Conservation (phyloP, 495 filamentous ascomycete species). For the Lasiosphaeria hispida region DNA sequence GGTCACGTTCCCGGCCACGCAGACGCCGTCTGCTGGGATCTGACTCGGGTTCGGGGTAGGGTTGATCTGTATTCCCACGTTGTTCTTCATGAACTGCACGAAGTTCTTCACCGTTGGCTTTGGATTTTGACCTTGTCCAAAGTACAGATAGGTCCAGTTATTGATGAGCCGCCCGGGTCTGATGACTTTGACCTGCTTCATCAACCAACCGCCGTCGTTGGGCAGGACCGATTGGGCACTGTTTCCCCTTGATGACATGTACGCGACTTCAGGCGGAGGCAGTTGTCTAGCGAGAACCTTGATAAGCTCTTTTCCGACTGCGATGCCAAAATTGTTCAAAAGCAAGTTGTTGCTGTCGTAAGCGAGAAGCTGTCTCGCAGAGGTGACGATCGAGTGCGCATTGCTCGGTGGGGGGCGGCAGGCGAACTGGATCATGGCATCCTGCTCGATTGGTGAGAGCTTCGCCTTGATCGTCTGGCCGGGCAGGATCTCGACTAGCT, state of each 20-base stretch:
- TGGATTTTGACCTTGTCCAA: not conserved
- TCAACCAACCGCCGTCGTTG: conserved; percentile 40
- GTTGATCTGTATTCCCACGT: conserved; percentile 40
- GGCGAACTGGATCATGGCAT: conserved; percentile 66
- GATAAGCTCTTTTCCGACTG: conserved; percentile 53
- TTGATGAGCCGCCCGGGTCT: conserved; percentile 29
- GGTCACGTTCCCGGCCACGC: conserved; percentile 1
- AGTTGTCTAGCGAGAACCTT: conserved; percentile 66
- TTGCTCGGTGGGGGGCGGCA: conserved; percentile 64
- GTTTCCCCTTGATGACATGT: conserved; percentile 34
- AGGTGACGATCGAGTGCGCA: conserved; percentile 59
- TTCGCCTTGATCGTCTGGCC: conserved; percentile 63
- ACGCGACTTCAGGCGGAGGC: conserved; percentile 50
- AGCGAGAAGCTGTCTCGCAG: conserved; percentile 45
- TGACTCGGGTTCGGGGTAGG: conserved; percentile 7
- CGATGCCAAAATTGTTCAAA: conserved; percentile 55
- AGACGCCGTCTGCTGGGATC: not conserved
- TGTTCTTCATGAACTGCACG: conserved; percentile 30
- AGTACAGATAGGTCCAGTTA: conserved; percentile 34
- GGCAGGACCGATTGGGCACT: not conserved
- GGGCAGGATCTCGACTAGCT: conserved; percentile 60
- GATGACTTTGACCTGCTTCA: conserved; percentile 33
- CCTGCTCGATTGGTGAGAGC: conserved; percentile 55
- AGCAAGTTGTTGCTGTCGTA: conserved; percentile 36
- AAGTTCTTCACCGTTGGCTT: conserved; percentile 34